phyloP scores from a whole-genome alignment of 139 green algal species.

The Nannochloris sp. region DNA sequence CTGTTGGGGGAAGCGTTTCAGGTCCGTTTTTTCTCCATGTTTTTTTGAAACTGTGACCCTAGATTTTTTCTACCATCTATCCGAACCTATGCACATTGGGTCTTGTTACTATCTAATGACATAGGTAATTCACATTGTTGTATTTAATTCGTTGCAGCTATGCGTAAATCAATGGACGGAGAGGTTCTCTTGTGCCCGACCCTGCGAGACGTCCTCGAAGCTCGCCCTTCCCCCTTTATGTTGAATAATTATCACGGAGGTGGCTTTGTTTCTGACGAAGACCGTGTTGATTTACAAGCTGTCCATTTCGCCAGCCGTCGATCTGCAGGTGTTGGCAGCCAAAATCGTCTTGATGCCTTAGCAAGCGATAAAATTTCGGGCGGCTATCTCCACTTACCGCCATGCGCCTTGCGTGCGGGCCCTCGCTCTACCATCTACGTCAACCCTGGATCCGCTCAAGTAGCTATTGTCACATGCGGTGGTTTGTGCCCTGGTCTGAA shows the following conservation, averaged over 20 bases:
- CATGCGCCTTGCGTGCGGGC: conserved; percentile 13
- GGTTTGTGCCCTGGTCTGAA: conserved; percentile 97
- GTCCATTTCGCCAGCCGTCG: conserved; percentile 15
- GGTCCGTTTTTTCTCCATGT: too few relatives aligned
- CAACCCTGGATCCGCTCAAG: conserved; percentile 58
- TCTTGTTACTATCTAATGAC: too few relatives aligned
- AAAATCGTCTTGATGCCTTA: background rate
- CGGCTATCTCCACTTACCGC: background rate
- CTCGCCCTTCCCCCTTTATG: conserved; percentile 17
- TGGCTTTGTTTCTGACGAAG: conserved; percentile 25
- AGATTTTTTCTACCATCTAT: too few relatives aligned
- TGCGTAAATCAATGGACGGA: background rate
- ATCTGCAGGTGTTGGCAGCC: conserved; percentile 7
- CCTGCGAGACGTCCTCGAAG: conserved; percentile 11
- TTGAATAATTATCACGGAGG: conserved; percentile 25
- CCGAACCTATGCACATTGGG: too few relatives aligned
- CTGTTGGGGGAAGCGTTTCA: too few relatives aligned
- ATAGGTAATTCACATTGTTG: too few relatives aligned
- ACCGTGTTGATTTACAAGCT: conserved; percentile 27
- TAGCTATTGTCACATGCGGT: conserved; percentile 87
- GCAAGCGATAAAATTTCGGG: background rate
- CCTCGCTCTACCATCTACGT: conserved; percentile 66
- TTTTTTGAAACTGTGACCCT: too few relatives aligned
- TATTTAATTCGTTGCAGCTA: too few relatives aligned
- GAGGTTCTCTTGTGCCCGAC: conserved; percentile 19